These are phyloP conservation scores for Fusarium torulosum DNA, from an alignment of 2,329 filamentous ascomycete species.

Conservation along the genomic window DNA sequence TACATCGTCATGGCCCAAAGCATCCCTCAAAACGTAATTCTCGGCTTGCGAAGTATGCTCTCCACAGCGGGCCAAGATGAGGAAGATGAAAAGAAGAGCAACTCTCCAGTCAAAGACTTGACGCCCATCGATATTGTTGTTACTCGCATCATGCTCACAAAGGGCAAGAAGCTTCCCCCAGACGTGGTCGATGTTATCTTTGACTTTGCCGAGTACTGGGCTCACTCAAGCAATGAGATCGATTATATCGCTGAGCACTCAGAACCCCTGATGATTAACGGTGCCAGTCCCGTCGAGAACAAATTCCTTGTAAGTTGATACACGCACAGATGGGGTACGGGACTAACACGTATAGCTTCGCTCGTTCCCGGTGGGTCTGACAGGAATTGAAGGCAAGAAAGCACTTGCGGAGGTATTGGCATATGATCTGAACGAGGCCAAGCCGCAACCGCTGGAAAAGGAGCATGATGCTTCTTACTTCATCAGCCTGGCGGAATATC, in stretches of 20 bases:
- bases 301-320: slow-evolving; percentile 52
- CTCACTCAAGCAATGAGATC: slow-evolving; percentile 57
- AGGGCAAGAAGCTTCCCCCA: slow-evolving; percentile 60
- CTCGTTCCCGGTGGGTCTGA: slow-evolving; percentile 56
- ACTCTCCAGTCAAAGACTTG: slow-evolving; percentile 50
- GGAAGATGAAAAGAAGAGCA: neutral
- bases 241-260: slow-evolving; percentile 46
- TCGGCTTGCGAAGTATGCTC: slow-evolving; percentile 33
- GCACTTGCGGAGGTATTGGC: slow-evolving; percentile 47
- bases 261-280: slow-evolving; percentile 42
- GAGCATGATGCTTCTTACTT: slow-evolving; percentile 51
- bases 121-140: slow-evolving; percentile 62
- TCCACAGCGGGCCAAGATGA: neutral
- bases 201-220: slow-evolving; percentile 74
- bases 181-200: slow-evolving; percentile 69
- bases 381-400: slow-evolving; percentile 44
- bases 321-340: neutral
- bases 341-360: slow-evolving; percentile 50
- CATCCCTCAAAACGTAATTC: slow-evolving; percentile 41
- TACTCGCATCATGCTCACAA: slow-evolving; percentile 62
- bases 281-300: slow-evolving; percentile 46
- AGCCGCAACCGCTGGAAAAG: slow-evolving; percentile 44
- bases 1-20: slow-evolving; percentile 48
- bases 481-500: slow-evolving; percentile 54
- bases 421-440: slow-evolving; percentile 50